Percentiles rank a stretch among this genome's conserved stretches.
phyloP scores from a whole-genome alignment of 306 rosid genomes.

The Inga oerstediana region DNA sequence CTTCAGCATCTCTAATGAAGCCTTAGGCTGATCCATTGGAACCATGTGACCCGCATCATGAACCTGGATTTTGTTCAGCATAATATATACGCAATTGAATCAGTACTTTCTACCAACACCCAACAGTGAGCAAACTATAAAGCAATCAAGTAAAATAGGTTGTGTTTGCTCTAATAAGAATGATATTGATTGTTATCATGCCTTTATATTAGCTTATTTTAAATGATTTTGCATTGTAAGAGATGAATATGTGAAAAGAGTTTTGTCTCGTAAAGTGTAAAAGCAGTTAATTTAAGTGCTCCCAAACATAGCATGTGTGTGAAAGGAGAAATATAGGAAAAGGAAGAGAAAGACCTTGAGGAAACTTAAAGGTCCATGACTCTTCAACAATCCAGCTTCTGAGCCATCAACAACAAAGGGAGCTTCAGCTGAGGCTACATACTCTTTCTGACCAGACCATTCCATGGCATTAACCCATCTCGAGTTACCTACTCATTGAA shows the following conservation, averaged over 20 bases:
- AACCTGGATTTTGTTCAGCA: constrained; percentile 58
- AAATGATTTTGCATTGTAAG: background rate
- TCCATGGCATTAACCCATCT: constrained; percentile 98
- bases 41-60: constrained; percentile 99
- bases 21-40: constrained; percentile 99
- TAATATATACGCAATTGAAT: constrained; percentile 10
- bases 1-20: constrained; percentile 87
- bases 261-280: background rate
- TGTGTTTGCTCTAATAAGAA: background rate
- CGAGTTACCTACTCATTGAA: constrained; percentile 75
- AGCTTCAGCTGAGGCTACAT: constrained; percentile 65
- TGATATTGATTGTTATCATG: background rate
- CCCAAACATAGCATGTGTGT: background rate
- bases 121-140: background rate
- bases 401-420: constrained; percentile 73
- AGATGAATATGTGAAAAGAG: too few species aligned
- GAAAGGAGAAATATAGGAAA: background rate
- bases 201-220: background rate
- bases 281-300: too few species aligned
- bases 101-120: constrained; percentile 5
- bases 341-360: constrained; percentile 69
- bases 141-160: constrained; percentile 3
- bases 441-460: constrained; percentile 93
- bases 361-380: constrained; percentile 81
- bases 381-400: constrained; percentile 85